Evolutionary conservation across 495 filamentous ascomycete genomes (phyloP), one percentile per base, ranked within the genome.

Genomic region (Rostrohypoxylon terebratum): DNA sequence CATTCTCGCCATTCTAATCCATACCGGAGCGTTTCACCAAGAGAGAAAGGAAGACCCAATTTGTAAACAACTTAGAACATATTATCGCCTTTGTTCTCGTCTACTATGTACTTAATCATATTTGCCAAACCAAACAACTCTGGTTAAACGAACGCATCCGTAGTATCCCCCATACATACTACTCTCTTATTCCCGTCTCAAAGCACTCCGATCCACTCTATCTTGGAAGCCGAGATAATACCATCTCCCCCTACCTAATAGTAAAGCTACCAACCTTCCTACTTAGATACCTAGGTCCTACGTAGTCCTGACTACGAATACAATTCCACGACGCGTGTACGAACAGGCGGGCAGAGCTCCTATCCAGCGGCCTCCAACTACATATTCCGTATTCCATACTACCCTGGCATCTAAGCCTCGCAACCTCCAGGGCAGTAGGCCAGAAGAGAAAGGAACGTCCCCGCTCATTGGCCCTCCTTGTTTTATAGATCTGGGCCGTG

Each of bases 321-420:
- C 20, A 20, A 42, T 23, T 42, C 42, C 36, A 1, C 21, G 51
- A 68, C 69, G 45, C 63, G 69, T 53, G 36, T 34, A 68, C 25
- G 44, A 33, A 51, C n/a, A 59, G 51, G 59, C 50, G 59, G 58
- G 47, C 58, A 53, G 55, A 61, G 20, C 48, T 66, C 42, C 48
- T 53, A 53, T 69, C 55, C 44, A 53, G 61, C 71, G 66, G 71
- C 71, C 71, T 69, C 61, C 61, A 61, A 64, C 36, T 44, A 20
- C 10, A 38, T 20, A 34, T 20, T 14, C 36, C n/a, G 53, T 18
- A 60, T 38, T 14, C 36, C 47, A 69, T 69, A 51, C 48, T 50
- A 68, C 65, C 64, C 70, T 40, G 65, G 36, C 40, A 61, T 68
- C 70, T 68, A 51, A 68, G 70, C 70, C 70, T 65, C 54, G n/a